Percentiles rank a stretch among this genome's conserved stretches.
Conservation (phyloP, 2,329 filamentous ascomycete genomes). For the Parastagonospora avenae region DNA sequence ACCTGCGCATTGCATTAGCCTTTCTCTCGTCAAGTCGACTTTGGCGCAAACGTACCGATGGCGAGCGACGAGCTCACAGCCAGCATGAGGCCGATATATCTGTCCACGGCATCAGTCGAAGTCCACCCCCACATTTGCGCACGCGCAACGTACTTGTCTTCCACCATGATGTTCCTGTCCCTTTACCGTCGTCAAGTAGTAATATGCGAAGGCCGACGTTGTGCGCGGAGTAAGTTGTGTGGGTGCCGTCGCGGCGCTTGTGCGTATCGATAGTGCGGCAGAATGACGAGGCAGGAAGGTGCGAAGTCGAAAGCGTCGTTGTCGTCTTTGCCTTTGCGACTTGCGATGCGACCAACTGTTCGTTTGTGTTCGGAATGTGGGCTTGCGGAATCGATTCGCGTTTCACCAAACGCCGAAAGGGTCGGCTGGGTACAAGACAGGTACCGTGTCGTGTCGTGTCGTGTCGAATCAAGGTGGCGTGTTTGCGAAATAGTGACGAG, state of each 20-base stretch:
- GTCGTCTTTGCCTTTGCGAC: not conserved
- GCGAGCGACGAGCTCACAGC: conserved; percentile 49
- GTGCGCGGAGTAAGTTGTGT: conserved; percentile 1
- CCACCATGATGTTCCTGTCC: conserved; percentile 35
- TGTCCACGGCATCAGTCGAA: conserved; percentile 35
- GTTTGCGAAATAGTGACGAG: no score
- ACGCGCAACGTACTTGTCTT: conserved; percentile 47
- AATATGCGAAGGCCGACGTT: not conserved
- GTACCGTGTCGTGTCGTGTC: conserved; percentile 14
- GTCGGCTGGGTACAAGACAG: conserved; percentile 1
- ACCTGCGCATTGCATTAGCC: conserved; percentile 57
- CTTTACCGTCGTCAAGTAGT: conserved; percentile 8
- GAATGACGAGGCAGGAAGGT: not conserved
- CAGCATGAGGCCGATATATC: conserved; percentile 49
- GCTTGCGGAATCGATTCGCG: conserved; percentile 25
- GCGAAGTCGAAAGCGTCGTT: not conserved
- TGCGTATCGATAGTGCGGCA: not conserved
- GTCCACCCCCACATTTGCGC: conserved; percentile 1
- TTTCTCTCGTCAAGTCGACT: not conserved
- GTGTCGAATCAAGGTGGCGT: conserved; percentile 12
- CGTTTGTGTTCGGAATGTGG: conserved; percentile 4
- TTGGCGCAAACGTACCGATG: conserved; percentile 35
- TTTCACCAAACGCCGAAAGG: conserved; percentile 42
- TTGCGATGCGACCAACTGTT: not conserved
- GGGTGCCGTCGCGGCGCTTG: not conserved